A percentile compares a stretch with the other conserved stretches of the same genome.
These are phyloP conservation scores for Arthrobotrys megalospora DNA, from an alignment of 2,329 filamentous ascomycete genomes.

Conservation along the genomic window DNA sequence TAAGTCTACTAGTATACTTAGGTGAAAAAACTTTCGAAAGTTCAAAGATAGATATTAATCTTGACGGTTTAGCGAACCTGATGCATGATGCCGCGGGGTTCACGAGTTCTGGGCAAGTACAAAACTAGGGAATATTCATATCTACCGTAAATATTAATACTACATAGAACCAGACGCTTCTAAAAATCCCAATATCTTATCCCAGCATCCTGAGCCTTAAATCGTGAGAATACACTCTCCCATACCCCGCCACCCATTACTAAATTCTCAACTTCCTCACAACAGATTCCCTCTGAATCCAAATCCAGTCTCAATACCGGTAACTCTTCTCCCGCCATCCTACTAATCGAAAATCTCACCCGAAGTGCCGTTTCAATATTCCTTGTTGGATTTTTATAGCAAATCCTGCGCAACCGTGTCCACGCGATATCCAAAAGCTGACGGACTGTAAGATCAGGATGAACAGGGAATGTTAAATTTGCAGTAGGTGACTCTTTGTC, in stretches of 20 bases:
- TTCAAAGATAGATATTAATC: too few relatives aligned
- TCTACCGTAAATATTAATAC: too few relatives aligned
- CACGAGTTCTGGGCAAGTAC: too few relatives aligned
- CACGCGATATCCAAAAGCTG: neutral
- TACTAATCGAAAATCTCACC: neutral
- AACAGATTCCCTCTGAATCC: slow-evolving; percentile 6
- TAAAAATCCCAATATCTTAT: neutral
- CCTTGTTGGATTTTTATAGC: neutral
- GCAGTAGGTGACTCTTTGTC: neutral
- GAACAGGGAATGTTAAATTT: neutral
- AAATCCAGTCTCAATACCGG: neutral
- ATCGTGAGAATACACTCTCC: slow-evolving; percentile 9
- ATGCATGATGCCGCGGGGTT: too few relatives aligned
- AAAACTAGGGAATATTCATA: too few relatives aligned
- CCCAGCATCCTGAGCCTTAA: slow-evolving; percentile 2
- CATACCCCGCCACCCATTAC: slow-evolving; percentile 1
- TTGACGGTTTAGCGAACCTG: too few relatives aligned
- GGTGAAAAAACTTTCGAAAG: too few relatives aligned
- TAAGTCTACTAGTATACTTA: too few relatives aligned
- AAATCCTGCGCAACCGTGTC: neutral
- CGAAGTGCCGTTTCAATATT: neutral
- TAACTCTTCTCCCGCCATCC: neutral
- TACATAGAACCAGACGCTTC: neutral
- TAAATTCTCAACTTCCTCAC: neutral
- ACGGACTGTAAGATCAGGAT: neutral